These are phyloP conservation scores for Candida maris DNA, from an alignment of 805 yeast species.

Conservation along the genomic window DNA sequence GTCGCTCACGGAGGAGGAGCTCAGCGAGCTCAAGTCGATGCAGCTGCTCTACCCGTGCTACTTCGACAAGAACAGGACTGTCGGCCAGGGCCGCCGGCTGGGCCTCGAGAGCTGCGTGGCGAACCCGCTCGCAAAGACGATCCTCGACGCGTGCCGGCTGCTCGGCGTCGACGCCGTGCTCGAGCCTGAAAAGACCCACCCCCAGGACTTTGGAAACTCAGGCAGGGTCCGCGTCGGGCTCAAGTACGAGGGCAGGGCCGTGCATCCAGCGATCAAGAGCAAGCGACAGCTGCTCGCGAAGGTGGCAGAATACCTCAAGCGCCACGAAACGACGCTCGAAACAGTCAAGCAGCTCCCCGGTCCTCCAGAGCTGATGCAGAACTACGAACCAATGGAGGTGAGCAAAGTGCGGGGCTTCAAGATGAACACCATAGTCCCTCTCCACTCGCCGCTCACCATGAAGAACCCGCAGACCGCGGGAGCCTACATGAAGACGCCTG, in stretches of 20 bases:
- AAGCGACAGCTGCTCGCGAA: slow-evolving; percentile 65
- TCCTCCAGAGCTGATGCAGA: slow-evolving; percentile 55
- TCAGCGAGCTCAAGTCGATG: slow-evolving; percentile 62
- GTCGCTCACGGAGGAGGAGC: slow-evolving; percentile 49
- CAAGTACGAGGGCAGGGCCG: slow-evolving; percentile 45
- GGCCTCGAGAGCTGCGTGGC: slow-evolving; percentile 63
- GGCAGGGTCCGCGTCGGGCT: slow-evolving; percentile 85
- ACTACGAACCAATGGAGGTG: slow-evolving; percentile 52
- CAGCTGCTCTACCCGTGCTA: slow-evolving; percentile 88
- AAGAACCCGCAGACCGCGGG: slow-evolving; percentile 79
- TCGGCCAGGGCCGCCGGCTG: slow-evolving; percentile 81
- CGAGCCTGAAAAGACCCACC: slow-evolving; percentile 85
- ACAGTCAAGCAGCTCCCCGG: slow-evolving; percentile 62
- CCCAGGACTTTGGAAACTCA: slow-evolving; percentile 96
- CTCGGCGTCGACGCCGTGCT: slow-evolving; percentile 38
- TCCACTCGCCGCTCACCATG: slow-evolving; percentile 73
- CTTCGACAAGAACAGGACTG: slow-evolving; percentile 75
- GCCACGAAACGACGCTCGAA: slow-evolving; percentile 65
- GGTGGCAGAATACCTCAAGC: slow-evolving; percentile 57
- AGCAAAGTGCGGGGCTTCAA: slow-evolving; percentile 83
- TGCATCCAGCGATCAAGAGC: slow-evolving; percentile 34
- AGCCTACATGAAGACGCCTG: slow-evolving; percentile 56
- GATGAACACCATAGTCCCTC: slow-evolving; percentile 86
- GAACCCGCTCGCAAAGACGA: slow-evolving; percentile 82
- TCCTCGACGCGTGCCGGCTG: slow-evolving; percentile 62